A percentile compares a stretch with the other conserved stretches of the same genome.
These are phyloP conservation scores for Cystoderma amianthinum DNA, from an alignment of 768 basidiomycete genomes.

Conservation along the genomic window DNA sequence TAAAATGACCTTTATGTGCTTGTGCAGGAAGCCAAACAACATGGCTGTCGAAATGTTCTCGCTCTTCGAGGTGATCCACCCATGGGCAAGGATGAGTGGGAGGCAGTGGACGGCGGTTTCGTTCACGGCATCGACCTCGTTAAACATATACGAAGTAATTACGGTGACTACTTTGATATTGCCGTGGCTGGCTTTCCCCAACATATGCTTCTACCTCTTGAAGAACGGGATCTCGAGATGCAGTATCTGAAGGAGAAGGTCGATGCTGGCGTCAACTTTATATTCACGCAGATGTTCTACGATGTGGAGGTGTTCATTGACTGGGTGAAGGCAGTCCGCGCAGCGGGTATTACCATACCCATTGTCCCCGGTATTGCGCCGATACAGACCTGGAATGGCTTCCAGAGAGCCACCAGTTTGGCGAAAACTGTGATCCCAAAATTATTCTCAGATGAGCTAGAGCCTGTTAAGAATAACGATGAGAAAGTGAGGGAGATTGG, in stretches of 20 bases:
- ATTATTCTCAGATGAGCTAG: conserved; percentile 64
- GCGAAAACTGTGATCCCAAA: conserved; percentile 78
- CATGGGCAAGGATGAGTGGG: conserved; percentile 84
- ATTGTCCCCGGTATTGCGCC: conserved; percentile 94
- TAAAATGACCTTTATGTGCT: no score
- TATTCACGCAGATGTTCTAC: conserved; percentile 99
- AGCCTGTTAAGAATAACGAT: conserved; percentile 87
- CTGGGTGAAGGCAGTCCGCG: conserved; percentile 83
- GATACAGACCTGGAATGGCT: conserved; percentile 96
- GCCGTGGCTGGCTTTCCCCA: conserved; percentile 94
- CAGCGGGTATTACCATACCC: conserved; percentile 81
- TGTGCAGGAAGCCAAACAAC: conserved; percentile 86
- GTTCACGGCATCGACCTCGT: conserved; percentile 90
- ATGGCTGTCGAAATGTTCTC: conserved; percentile 89
- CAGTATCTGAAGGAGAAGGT: conserved; percentile 85
- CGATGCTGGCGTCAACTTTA: conserved; percentile 85
- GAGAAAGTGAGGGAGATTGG: conserved; percentile 90
- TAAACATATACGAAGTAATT: conserved; percentile 71
- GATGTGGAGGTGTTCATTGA: conserved; percentile 85
- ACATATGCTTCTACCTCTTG: conserved; percentile 62
- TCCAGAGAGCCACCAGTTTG: conserved; percentile 73
- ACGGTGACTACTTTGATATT: conserved; percentile 93
- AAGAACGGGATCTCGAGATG: conserved; percentile 75
- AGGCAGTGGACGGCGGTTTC: conserved; percentile 88
- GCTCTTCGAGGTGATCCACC: conserved; percentile 94